A percentile compares a stretch with the other conserved stretches of the same genome.
phyloP scores from a whole-genome alignment of 306 rosid genomes.

The Morella rubra region DNA sequence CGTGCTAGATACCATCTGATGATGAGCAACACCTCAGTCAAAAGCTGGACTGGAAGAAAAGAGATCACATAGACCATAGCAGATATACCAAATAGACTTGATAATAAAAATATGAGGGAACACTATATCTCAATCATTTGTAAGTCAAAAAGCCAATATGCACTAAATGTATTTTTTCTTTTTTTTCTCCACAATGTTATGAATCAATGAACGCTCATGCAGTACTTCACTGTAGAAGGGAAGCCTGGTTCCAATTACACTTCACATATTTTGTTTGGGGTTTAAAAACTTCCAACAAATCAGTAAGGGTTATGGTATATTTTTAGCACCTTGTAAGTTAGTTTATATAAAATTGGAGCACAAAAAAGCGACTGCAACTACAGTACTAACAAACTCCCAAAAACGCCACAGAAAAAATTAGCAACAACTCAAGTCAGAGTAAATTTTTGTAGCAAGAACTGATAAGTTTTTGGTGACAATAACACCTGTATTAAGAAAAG shows the following conservation, averaged over 20 bases:
- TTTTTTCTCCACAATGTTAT: too few species aligned
- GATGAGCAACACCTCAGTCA: background rate
- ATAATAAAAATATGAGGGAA: too few species aligned
- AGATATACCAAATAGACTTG: too few species aligned
- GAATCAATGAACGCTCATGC: background rate
- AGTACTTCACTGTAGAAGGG: background rate
- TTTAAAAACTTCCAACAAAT: background rate
- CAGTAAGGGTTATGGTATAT: background rate
- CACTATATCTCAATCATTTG: too few species aligned
- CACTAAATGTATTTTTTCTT: too few species aligned
- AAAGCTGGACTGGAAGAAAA: background rate
- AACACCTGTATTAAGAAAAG: too few species aligned
- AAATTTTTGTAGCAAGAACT: background rate
- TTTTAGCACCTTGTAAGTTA: background rate
- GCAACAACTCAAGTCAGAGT: background rate
- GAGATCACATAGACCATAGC: background rate
- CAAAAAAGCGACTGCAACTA: background rate
- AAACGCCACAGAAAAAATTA: background rate
- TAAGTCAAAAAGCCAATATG: too few species aligned
- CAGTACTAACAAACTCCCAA: background rate
- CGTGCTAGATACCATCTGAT: background rate
- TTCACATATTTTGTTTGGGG: background rate
- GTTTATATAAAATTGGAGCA: background rate
- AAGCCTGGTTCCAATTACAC: slow-evolving; percentile 7
- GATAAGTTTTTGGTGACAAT: too few species aligned